Percentiles rank a stretch among this genome's conserved stretches.
These are phyloP conservation scores for Diddensiella caesifluorescens DNA, from an alignment of 805 yeast genomes.

Conservation along the genomic window DNA sequence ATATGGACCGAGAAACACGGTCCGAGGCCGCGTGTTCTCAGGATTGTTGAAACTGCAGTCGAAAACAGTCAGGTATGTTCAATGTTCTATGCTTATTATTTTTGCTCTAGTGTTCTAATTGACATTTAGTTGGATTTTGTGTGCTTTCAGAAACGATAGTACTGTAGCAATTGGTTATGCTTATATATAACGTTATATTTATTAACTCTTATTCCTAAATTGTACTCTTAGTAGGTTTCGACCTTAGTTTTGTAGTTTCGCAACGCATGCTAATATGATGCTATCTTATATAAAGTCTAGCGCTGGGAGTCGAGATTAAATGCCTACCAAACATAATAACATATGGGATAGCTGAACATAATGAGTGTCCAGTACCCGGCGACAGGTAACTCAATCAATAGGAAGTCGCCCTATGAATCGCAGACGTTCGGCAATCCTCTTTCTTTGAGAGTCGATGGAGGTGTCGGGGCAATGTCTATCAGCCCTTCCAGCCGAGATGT, in stretches of 20 bases:
- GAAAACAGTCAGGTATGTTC: slow-evolving; percentile 2
- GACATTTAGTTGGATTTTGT: slow-evolving; percentile 9
- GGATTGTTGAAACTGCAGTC: slow-evolving; percentile 16
- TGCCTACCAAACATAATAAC: no score
- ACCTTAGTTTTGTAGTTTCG: no score
- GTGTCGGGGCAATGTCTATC: slow-evolving; percentile 84
- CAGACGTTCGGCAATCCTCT: slow-evolving; percentile 75
- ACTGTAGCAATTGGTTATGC: slow-evolving; percentile 6
- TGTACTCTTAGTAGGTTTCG: no score
- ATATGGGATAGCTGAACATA: background rate
- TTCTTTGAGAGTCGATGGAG: slow-evolving; percentile 82
- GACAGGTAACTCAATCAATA: no score
- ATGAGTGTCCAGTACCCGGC: no score
- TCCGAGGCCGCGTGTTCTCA: slow-evolving; percentile 24
- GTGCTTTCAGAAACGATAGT: slow-evolving; percentile 6
- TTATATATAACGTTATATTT: slow-evolving; percentile 1
- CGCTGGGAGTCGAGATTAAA: no score
- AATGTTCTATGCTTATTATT: background rate
- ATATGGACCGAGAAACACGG: slow-evolving; percentile 27
- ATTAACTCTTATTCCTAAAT: no score
- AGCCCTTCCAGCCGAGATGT: slow-evolving; percentile 91
- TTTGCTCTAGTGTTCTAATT: background rate
- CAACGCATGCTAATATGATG: no score
- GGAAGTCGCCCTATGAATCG: slow-evolving; percentile 15
- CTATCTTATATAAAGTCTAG: no score